phyloP scores from a whole-genome alignment of 2,329 filamentous ascomycete species.

The Pyrenophora graminea region DNA sequence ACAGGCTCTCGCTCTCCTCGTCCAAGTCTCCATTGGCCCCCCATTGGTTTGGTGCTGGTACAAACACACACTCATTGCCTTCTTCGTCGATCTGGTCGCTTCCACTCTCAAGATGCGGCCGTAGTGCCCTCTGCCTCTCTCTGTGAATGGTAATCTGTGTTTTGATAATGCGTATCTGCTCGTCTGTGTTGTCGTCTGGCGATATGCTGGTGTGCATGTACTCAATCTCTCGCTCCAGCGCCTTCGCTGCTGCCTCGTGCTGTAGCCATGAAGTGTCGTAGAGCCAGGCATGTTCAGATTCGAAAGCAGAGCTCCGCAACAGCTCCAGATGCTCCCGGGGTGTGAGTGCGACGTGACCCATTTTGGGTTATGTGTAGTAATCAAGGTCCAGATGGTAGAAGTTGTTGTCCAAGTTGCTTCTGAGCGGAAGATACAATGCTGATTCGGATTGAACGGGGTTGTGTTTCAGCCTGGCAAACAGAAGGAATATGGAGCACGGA shows the following conservation, averaged over 20 bases:
- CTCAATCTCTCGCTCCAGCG: constrained; percentile 41
- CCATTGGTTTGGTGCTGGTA: constrained; percentile 46
- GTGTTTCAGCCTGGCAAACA: constrained; percentile 6
- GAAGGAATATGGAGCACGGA: constrained; percentile 12
- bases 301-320: constrained; percentile 44
- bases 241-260: constrained; percentile 41
- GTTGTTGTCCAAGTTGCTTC: not conserved
- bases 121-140: constrained; percentile 40
- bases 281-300: constrained; percentile 45
- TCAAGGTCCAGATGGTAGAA: not conserved
- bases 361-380: constrained; percentile 19
- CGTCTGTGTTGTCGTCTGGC: constrained; percentile 44
- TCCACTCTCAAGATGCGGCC: constrained; percentile 44
- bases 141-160: constrained; percentile 44
- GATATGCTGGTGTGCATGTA: constrained; percentile 40
- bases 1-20: constrained; percentile 44
- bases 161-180: constrained; percentile 40
- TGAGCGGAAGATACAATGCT: constrained; percentile 1
- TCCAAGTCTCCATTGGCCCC: constrained; percentile 45
- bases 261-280: constrained; percentile 45
- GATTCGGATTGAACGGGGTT: constrained; percentile 1
- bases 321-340: constrained; percentile 40
- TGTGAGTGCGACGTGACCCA: constrained; percentile 32
- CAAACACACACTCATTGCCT: constrained; percentile 44
- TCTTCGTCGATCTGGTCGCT: constrained; percentile 43